Percentiles rank a stretch among this genome's conserved stretches.
Evolutionary conservation across 306 rosid genomes (phyloP).

Genomic region (Cotoneaster glaucophyllus): DNA sequence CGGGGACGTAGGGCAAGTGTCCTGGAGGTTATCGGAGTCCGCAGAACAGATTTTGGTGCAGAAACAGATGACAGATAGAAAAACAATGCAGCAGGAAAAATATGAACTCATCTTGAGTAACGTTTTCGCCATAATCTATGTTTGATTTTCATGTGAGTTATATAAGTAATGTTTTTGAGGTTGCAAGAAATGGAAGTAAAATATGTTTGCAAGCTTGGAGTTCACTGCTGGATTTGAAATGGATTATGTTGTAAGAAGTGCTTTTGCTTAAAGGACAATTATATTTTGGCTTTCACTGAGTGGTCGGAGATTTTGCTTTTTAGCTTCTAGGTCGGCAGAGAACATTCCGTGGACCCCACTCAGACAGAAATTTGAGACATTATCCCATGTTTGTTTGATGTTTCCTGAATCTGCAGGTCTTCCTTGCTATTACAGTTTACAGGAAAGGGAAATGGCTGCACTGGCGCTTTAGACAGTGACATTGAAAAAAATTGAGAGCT

Average conservation of each 20-base stretch:
- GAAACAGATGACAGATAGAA: conserved; percentile 17
- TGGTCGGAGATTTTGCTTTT: background rate
- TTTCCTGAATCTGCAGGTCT: background rate
- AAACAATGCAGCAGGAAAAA: conserved; percentile 13
- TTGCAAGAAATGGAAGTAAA: conserved; percentile 47
- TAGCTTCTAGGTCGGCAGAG: background rate
- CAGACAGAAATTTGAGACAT: background rate
- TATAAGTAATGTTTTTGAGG: conserved; percentile 11
- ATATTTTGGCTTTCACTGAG: background rate
- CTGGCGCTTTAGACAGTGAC: background rate
- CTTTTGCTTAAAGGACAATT: conserved; percentile 55
- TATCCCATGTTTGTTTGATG: background rate
- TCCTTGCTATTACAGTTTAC: conserved; percentile 11
- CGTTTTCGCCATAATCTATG: background rate
- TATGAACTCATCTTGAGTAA: conserved; percentile 22
- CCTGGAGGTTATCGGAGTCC: conserved; percentile 48
- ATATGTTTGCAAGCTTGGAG: conserved; percentile 41
- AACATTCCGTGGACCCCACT: background rate
- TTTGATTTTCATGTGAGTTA: too few species aligned
- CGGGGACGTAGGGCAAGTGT: conserved; percentile 51
- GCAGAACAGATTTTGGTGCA: conserved; percentile 22
- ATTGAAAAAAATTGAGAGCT: background rate
- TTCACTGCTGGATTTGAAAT: conserved; percentile 57
- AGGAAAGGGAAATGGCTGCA: conserved; percentile 8
- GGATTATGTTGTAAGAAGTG: conserved; percentile 37